These are phyloP conservation scores for Paramyrothecium sp. DNA, from an alignment of 2,329 filamentous ascomycete species.

Conservation along the genomic window DNA sequence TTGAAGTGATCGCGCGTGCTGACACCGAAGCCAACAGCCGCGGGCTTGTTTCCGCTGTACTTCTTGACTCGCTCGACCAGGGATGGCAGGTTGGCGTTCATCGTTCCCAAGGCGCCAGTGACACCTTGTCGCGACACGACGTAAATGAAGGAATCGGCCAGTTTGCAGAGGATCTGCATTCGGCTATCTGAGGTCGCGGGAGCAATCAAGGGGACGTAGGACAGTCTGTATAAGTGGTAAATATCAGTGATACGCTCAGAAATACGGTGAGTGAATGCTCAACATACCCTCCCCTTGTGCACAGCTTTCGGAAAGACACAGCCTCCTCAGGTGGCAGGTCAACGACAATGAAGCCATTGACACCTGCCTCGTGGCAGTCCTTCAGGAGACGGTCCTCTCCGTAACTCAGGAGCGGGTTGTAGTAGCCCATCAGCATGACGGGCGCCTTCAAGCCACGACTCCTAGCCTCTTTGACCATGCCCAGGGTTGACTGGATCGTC, in stretches of 20 bases:
- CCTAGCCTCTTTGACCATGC: conserved; percentile 81
- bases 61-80: conserved; percentile 84
- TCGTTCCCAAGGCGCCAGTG: conserved; percentile 80
- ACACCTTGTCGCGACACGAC: conserved; percentile 97
- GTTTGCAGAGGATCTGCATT: conserved; percentile 94
- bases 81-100: conserved; percentile 79
- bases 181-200: conserved; percentile 88
- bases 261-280: too few relatives aligned
- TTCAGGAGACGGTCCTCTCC: conserved; percentile 86
- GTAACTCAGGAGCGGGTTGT: conserved; percentile 92
- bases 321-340: conserved; percentile 96
- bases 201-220: conserved; percentile 95
- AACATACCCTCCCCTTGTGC: conserved; percentile 69
- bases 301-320: conserved; percentile 83
- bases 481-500: conserved; percentile 73
- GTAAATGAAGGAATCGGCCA: conserved; percentile 98
- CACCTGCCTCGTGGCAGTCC: conserved; percentile 79
- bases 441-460: conserved; percentile 75
- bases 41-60: conserved; percentile 86
- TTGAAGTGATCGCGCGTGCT: conserved; percentile 93
- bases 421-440: conserved; percentile 97
- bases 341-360: conserved; percentile 96
- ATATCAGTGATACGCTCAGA: too few relatives aligned
- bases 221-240: conserved; percentile 57
- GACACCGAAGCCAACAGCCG: conserved; percentile 93